Evolutionary conservation across 164 flowering plant genomes (phyloP), one percentile per base, ranked within the genome.

Genomic region (Brasenia schreberi): DNA sequence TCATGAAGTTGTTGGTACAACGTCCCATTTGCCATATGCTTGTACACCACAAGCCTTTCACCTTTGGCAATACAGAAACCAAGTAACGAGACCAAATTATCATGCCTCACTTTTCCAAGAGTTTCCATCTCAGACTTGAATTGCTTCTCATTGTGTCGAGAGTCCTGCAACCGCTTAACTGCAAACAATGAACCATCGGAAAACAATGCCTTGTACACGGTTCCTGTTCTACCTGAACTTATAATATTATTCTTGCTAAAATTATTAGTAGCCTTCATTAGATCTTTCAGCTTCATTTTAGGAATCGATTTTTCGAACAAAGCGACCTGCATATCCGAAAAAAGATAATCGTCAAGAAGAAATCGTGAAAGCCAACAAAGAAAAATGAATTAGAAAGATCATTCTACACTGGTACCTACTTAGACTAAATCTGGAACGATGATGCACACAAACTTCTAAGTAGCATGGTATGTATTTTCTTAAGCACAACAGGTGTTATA

Each of bases 291-390:
- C 67, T 27, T 66, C 72, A 73, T 69, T 52, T 73, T 69, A 2
- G 67, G 63, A 43, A 66, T 52, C 0, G 69, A 65, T 43, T 59
- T 66, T 64, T 65, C 69, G 42, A 73, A 73, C 71, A 69, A 56
- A 39, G 75, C 88, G 63, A 88, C 84, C 92, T 90, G 83, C 17
- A 70, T 59, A 68, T 23, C 42, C 43, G 16, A 71, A 58, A 69
- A 10, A 44, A 45, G 53, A 12, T 12, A 2, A 0, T 45, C 5
- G 53, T 59, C 56, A 43, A 12, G 43, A 14, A 18, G 43, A 14
- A 11, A 12, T 18, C 6, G 14, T 3, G 33, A 45, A 45, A 7
- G 7, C 14, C 53, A 45, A 45, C 7, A 4, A 12, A 4, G 14
- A 45, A 6, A 45, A 42, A 19, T 43, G 5, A 19, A 16, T 27